Evolutionary conservation across 2,329 filamentous ascomycete species (phyloP).

Genomic region (Chaetomiaceae sp.): DNA sequence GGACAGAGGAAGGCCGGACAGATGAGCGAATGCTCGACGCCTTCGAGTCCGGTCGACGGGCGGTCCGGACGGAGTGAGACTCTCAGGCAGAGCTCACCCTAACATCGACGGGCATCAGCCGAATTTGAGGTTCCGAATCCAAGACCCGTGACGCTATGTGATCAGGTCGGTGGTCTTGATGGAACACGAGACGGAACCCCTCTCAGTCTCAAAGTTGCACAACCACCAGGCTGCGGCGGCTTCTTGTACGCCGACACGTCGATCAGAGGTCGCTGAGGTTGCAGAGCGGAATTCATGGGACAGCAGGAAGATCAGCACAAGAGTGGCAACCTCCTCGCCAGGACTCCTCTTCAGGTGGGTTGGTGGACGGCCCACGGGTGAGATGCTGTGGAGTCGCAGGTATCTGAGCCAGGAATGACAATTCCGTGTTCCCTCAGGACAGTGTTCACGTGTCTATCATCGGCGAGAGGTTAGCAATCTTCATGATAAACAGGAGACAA

Average conservation of each 20-base stretch:
- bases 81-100: no score
- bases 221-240: slow-evolving; percentile 4
- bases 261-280: slow-evolving; percentile 10
- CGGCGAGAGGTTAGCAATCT: no score
- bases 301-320: slow-evolving; percentile 11
- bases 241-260: slow-evolving; percentile 2
- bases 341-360: slow-evolving; percentile 2
- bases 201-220: slow-evolving; percentile 9
- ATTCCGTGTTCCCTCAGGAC: no score
- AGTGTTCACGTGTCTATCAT: no score
- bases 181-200: background rate
- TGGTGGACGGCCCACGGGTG: background rate
- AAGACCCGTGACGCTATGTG: slow-evolving; percentile 10
- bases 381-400: no score
- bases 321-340: slow-evolving; percentile 1
- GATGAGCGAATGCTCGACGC: no score
- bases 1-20: background rate
- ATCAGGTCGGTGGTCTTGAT: background rate
- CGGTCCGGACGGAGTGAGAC: no score
- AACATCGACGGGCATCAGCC: background rate
- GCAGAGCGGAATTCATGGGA: background rate
- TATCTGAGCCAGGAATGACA: no score
- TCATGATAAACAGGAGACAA: no score
- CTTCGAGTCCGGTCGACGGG: no score
- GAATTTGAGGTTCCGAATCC: background rate